phyloP scores from a whole-genome alignment of 164 flowering plant species.

The Pachysandra terminalis region DNA sequence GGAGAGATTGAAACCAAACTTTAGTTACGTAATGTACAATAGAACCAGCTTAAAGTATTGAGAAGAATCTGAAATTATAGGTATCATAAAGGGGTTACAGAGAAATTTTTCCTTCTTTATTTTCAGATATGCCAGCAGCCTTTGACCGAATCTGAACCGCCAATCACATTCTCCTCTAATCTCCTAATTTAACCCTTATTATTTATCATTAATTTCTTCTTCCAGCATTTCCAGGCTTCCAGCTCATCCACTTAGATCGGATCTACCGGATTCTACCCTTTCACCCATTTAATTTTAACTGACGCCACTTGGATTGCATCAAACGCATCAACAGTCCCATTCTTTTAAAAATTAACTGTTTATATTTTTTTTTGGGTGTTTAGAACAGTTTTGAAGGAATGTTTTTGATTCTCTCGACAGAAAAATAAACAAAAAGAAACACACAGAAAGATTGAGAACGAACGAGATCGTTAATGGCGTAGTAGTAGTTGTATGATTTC shows the following conservation, averaged over 20 bases:
- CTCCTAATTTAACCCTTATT: slow-evolving; percentile 6
- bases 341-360: neutral
- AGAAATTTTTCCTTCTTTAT: slow-evolving; percentile 22
- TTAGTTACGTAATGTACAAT: too few species aligned
- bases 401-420: slow-evolving; percentile 1
- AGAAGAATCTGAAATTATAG: neutral
- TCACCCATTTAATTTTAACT: slow-evolving; percentile 11
- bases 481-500: slow-evolving; percentile 1
- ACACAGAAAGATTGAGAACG: neutral
- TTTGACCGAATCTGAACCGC: slow-evolving; percentile 76
- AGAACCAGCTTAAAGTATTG: too few species aligned
- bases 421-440: slow-evolving; percentile 1
- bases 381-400: neutral
- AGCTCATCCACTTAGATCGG: slow-evolving; percentile 55
- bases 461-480: neutral
- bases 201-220: slow-evolving; percentile 12
- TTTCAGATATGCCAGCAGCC: slow-evolving; percentile 32
- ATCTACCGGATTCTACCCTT: slow-evolving; percentile 44
- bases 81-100: slow-evolving; percentile 7
- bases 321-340: neutral
- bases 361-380: too few species aligned
- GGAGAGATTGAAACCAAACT: too few species aligned
- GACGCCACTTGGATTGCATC: slow-evolving; percentile 16
- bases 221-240: slow-evolving; percentile 27
- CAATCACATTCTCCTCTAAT: too few species aligned